phyloP scores from a whole-genome alignment of 495 filamentous ascomycete genomes.

The Aspergillus nidulans region DNA sequence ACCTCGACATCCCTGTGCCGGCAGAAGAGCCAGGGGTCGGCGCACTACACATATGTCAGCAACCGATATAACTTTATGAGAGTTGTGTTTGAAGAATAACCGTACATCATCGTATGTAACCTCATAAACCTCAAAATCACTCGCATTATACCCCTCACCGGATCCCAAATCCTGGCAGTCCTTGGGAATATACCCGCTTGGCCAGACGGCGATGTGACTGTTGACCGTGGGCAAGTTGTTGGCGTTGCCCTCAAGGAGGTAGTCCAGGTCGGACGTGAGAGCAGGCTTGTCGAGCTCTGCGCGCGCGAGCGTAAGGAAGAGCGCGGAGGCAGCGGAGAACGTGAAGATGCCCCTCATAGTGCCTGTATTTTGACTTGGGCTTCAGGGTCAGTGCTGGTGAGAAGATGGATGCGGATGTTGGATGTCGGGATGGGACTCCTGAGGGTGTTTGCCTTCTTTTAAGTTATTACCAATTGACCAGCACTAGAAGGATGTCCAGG shows the following conservation, averaged over 20 bases:
- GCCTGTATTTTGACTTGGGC: background rate
- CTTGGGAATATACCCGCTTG: background rate
- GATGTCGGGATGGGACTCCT: background rate
- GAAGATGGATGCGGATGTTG: no score
- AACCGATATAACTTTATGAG: no score
- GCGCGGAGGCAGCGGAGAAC: background rate
- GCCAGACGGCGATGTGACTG: background rate
- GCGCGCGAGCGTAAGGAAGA: background rate
- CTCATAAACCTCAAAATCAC: constrained; percentile 1
- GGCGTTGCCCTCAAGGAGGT: constrained; percentile 8
- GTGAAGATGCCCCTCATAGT: background rate
- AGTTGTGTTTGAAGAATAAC: background rate
- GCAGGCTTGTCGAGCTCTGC: constrained; percentile 4
- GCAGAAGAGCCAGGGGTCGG: constrained; percentile 5
- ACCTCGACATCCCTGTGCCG: background rate
- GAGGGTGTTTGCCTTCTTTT: background rate
- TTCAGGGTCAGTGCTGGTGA: no score
- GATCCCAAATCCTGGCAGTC: constrained; percentile 5
- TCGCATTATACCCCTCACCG: background rate
- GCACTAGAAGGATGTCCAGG: background rate
- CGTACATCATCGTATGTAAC: constrained; percentile 2
- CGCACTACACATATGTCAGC: background rate
- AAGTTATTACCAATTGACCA: background rate
- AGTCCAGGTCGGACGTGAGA: constrained; percentile 8
- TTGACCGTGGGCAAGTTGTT: background rate